These are phyloP conservation scores for Avena sativa DNA, from an alignment of 176 grass and related monocot species.

Conservation along the genomic window DNA sequence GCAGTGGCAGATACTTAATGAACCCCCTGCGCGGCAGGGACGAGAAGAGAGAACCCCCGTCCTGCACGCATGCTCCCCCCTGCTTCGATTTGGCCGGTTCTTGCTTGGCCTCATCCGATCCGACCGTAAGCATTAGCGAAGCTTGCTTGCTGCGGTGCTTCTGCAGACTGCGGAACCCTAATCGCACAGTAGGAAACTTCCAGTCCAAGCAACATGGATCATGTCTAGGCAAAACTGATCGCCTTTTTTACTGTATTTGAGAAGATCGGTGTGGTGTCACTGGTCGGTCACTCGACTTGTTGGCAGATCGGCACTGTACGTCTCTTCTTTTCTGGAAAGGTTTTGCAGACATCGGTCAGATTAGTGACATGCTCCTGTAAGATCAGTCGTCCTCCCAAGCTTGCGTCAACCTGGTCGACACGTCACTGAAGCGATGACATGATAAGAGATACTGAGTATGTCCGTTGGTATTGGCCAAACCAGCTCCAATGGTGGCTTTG, in stretches of 20 bases:
- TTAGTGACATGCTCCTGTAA: background rate
- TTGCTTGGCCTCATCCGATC: background rate
- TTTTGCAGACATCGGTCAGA: background rate
- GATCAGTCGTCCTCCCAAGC: background rate
- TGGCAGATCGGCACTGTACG: background rate
- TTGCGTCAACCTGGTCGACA: background rate
- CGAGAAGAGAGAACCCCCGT: background rate
- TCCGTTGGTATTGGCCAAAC: background rate
- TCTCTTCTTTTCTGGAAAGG: background rate
- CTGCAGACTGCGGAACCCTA: background rate
- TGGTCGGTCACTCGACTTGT: too few relatives aligned
- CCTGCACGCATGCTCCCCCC: background rate
- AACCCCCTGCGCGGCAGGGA: background rate
- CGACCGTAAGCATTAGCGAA: background rate
- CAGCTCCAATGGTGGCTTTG: too few relatives aligned
- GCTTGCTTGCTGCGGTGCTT: background rate
- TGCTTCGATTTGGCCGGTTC: background rate
- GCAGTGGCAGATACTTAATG: background rate
- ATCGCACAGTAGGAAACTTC: background rate
- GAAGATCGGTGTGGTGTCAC: background rate
- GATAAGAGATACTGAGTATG: too few relatives aligned
- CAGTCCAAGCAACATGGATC: background rate
- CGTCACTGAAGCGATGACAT: too few relatives aligned
- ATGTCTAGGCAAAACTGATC: background rate
- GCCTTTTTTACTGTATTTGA: background rate